Evolutionary conservation across 129 eudicot genomes (phyloP).

Genomic region (Apium graveolens): DNA sequence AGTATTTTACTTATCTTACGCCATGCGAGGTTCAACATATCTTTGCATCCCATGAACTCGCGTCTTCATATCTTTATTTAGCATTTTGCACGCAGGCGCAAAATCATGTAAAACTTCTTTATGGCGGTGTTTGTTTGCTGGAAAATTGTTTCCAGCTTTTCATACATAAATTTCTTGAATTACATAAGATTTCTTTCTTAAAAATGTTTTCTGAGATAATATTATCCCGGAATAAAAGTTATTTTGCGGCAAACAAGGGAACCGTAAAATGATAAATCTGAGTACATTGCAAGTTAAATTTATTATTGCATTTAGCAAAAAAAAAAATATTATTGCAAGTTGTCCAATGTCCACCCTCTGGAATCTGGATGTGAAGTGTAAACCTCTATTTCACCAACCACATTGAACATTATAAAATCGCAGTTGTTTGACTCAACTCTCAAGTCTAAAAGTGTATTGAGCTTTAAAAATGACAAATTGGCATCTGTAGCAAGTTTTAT

Average conservation of each 20-base stretch:
- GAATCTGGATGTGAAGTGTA: background rate
- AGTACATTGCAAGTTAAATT: background rate
- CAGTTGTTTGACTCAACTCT: background rate
- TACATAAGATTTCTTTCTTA: no score
- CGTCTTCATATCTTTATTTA: background rate
- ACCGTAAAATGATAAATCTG: no score
- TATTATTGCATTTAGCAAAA: no score
- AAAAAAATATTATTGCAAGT: no score
- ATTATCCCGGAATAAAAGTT: no score
- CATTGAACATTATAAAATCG: background rate
- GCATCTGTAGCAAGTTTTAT: background rate
- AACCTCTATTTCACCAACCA: background rate
- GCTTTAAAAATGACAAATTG: background rate
- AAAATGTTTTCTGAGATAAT: no score
- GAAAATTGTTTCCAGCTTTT: no score
- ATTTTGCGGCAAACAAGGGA: no score
- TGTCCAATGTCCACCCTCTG: background rate
- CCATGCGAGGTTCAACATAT: background rate
- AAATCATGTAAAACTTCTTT: background rate
- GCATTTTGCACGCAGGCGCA: background rate
- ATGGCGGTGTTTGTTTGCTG: no score
- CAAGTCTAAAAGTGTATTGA: no score
- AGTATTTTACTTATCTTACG: background rate
- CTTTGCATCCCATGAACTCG: background rate
- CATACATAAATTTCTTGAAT: no score